Conservation (phyloP, 2,329 filamentous ascomycete species). For the Epichloe aotearoae region DNA sequence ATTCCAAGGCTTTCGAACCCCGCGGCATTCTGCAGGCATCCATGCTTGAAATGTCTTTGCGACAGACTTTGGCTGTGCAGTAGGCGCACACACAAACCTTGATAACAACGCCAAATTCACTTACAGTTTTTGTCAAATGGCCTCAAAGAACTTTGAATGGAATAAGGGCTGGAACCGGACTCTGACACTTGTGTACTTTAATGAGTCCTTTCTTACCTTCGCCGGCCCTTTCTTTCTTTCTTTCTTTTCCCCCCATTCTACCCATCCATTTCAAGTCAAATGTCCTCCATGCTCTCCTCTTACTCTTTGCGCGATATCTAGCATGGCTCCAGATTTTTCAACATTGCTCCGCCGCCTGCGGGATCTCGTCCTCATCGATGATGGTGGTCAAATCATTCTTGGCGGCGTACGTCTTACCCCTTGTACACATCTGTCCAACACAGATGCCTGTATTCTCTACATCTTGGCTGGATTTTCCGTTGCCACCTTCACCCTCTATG, state of each 20-base stretch:
- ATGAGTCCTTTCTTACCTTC: too few species aligned
- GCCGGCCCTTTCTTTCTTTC: too few species aligned
- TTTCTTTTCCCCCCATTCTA: neutral
- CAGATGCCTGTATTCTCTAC: constrained; percentile 11
- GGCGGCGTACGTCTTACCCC: neutral
- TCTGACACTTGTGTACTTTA: too few species aligned
- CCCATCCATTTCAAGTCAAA: neutral
- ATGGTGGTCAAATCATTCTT: neutral
- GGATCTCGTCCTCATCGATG: neutral
- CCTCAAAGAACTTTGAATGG: too few species aligned
- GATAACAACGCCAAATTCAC: too few species aligned
- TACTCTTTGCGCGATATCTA: neutral
- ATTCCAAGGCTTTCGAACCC: too few species aligned
- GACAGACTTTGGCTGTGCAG: too few species aligned
- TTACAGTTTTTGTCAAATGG: too few species aligned
- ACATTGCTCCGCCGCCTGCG: neutral
- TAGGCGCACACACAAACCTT: too few species aligned
- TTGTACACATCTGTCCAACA: neutral
- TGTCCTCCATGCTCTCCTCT: neutral
- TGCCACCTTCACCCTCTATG: constrained; percentile 16
- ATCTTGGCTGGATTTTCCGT: constrained; percentile 15
- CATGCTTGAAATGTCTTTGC: too few species aligned
- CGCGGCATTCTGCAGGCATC: too few species aligned
- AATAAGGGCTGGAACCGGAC: too few species aligned
- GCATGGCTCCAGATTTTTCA: neutral